Evolutionary conservation across 345 rosid species (phyloP).

Genomic region (Dovyalis caffra): DNA sequence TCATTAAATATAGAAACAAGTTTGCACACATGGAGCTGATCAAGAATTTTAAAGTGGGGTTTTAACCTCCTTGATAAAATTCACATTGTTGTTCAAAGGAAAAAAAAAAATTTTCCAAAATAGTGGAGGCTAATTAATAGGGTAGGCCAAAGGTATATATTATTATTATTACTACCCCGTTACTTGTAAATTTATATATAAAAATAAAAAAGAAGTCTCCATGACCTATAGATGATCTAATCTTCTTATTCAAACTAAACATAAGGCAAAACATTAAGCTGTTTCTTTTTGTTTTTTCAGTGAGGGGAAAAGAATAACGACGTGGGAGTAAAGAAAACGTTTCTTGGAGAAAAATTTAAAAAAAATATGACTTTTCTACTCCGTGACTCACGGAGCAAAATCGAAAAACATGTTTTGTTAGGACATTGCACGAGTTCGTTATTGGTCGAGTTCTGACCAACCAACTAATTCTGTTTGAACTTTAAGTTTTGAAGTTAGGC

Average conservation of each 20-base stretch:
- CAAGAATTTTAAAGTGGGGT: no score
- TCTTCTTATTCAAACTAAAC: no score
- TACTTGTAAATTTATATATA: no score
- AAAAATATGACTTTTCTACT: background rate
- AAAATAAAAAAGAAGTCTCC: no score
- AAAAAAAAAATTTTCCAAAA: no score
- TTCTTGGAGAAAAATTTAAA: background rate
- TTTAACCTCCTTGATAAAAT: background rate
- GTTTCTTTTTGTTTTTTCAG: background rate
- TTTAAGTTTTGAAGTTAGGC: background rate
- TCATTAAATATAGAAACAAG: background rate
- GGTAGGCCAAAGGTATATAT: no score
- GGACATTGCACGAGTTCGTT: background rate
- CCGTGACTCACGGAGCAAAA: slow-evolving; percentile 17
- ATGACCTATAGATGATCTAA: no score
- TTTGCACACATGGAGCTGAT: background rate
- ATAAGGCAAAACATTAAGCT: background rate
- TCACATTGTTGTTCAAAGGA: background rate
- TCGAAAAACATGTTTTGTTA: background rate
- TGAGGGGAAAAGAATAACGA: background rate
- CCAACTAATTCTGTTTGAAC: background rate
- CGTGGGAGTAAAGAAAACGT: background rate
- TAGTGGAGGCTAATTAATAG: no score
- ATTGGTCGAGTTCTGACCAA: background rate
- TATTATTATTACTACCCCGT: no score